Percentiles rank a stretch among this genome's conserved stretches.
Conservation (phyloP, 371 early-diverging fungal species). For the Haplosporangium sp. region DNA sequence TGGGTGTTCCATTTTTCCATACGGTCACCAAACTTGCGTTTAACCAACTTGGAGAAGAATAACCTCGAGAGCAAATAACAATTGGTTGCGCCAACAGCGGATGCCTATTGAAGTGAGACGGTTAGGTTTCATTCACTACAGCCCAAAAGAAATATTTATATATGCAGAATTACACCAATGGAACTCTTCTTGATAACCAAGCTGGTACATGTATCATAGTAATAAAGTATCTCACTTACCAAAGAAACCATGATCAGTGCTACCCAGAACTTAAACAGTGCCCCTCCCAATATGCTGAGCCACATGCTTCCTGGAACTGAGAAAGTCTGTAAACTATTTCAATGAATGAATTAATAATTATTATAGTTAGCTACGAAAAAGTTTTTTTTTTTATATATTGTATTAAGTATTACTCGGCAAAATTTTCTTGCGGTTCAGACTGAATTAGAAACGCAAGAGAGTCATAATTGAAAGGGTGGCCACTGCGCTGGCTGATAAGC, state of each 20-base stretch:
- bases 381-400: too few species aligned
- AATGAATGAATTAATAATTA: neutral
- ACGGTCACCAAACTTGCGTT: constrained; percentile 64
- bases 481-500: constrained; percentile 5
- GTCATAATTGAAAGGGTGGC: neutral
- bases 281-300: constrained; percentile 74
- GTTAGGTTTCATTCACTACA: constrained; percentile 14
- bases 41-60: constrained; percentile 66
- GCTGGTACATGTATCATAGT: neutral
- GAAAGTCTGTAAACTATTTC: constrained; percentile 70
- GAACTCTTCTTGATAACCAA: neutral
- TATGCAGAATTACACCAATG: too few species aligned
- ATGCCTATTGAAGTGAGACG: constrained; percentile 34
- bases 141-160: neutral
- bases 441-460: neutral
- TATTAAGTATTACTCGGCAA: neutral
- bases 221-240: constrained; percentile 31
- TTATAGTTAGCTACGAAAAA: neutral
- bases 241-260: constrained; percentile 67
- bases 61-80: constrained; percentile 68
- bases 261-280: constrained; percentile 70
- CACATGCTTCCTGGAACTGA: constrained; percentile 79
- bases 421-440: neutral
- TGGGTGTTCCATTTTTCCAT: constrained; percentile 73
- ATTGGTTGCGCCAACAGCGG: constrained; percentile 70